Base-by-base conservation (phyloP, 768 basidiomycete species). In the Tricholomella constricta region DNA sequence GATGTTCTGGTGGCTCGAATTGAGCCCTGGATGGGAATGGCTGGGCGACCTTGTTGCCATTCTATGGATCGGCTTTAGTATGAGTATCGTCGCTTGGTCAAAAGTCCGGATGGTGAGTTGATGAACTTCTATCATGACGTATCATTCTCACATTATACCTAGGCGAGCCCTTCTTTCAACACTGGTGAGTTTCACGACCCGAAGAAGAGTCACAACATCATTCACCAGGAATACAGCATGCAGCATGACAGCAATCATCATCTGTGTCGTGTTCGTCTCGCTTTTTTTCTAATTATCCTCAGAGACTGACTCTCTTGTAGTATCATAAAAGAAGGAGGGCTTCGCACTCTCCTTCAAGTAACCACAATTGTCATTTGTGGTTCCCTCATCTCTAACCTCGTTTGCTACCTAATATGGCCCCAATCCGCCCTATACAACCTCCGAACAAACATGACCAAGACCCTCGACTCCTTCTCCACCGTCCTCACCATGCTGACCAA, bases 301-400 rank as follows among this genome's bases (percentile, higher is more conserved):
- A 29, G 43, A n/a, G n/a, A n/a, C 59, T 51, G 58, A 54, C 35
- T 22, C 46, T 35, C 34, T 35, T 25, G 15, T 37, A 93, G 89
- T 1, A 74, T 96, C 34, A 85, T 96, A 55, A 94, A 90, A 65
- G 94, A 96, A 73, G 94, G 94, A 17, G 90, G 87, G n/a, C 62
- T 88, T 36, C 72, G 82, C 25, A 89, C 83, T 0, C 80, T 97
- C 6, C 69, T 89, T 32, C 83, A 86, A 61, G 86, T 94, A 1
- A 76, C 86, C 1, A 79, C 87, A 55, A 89, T 94, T 70, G 86
- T 95, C 22, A 53, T 87, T 27, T 78, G 86, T 49, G 97, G 97
- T 9, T 82, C 86, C 0, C 52, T 74, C 26, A 81, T 94, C 56
- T 89, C 91, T 19, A 98, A 96, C 67, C 34, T 91, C 19, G 84